Base-by-base conservation (phyloP, 305 asterid species). In the Salvia sclarea region DNA sequence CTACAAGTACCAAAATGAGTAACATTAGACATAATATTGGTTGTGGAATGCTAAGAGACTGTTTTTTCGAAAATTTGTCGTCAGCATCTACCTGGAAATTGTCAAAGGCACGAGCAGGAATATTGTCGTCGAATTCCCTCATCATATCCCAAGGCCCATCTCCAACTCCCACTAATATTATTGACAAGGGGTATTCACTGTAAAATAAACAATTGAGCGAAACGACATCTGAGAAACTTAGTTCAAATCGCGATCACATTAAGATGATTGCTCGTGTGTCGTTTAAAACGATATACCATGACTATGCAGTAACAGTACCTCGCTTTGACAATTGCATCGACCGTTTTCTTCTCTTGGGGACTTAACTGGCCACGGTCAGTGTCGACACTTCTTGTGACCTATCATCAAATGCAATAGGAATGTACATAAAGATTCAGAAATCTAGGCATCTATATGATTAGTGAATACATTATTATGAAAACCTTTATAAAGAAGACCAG, bases 71-170 rank as follows among this genome's bases (percentile, higher is more conserved):
- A 64, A 47, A 44, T 0, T 54, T 70, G 18, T 61, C 58, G 61
- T 41, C 67, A 64, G 12, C 24, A 69, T 83, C 79, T 82, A 62
- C 98, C 95, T 93, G 98, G 78, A 93, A 93, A 84, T 93, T 93
- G 78, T 93, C 98, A 6, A 93, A 93, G 54, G 90, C 93, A 9
- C 97, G 95, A 80, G 97, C 83, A 54, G 97, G 98, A 62, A 92
- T 92, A 69, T 93, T 93, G 63, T 93, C 98, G 69, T 93, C 98
- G 61, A 93, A 93, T 73, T 93, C 97, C 79, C 74, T 88, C 98
- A 93, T 93, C 96, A 90, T 93, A 75, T 93, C 98, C 98, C 98
- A 93, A 0, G 98, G 98, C 60, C 98, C 98, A 71, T 90, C 97
- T 50, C 98, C 98, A 76, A 93, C 98, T 37, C 97, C 97, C 62